Evolutionary conservation across 2,329 filamentous ascomycete genomes (phyloP).

Genomic region (Fusarium veterinarium): DNA sequence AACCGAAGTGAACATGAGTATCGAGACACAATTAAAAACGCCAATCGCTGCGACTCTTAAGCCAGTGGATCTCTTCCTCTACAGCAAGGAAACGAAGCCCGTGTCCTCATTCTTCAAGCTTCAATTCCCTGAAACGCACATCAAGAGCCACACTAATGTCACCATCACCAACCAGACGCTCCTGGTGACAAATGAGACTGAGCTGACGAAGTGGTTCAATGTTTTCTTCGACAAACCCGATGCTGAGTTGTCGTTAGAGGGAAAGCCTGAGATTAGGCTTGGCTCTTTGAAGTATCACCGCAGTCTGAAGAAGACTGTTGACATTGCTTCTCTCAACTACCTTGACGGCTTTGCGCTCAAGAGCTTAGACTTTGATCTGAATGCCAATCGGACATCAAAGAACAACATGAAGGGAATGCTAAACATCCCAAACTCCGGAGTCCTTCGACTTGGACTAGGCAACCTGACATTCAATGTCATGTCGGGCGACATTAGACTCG

Average conservation of each 20-base stretch:
- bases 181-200: conserved; percentile 51
- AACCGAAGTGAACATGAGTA: conserved; percentile 49
- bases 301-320: conserved; percentile 55
- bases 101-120: conserved; percentile 41
- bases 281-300: conserved; percentile 53
- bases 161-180: conserved; percentile 50
- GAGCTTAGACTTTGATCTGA: conserved; percentile 54
- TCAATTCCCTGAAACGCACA: conserved; percentile 46
- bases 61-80: conserved; percentile 54
- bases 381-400: conserved; percentile 50
- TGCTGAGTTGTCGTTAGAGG: conserved; percentile 53
- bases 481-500: conserved; percentile 54
- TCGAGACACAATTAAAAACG: conserved; percentile 53
- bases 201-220: conserved; percentile 55
- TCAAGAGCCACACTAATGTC: conserved; percentile 53
- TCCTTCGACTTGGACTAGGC: conserved; percentile 57
- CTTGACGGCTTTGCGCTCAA: conserved; percentile 53
- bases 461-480: conserved; percentile 59
- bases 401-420: conserved; percentile 57
- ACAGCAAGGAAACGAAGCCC: conserved; percentile 51
- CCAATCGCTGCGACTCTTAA: conserved; percentile 53
- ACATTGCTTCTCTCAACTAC: conserved; percentile 54
- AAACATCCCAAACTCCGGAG: conserved; percentile 58
- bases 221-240: conserved; percentile 53
- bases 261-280: conserved; percentile 52